Evolutionary conservation across 371 early-diverging fungal species (phyloP).

Genomic region (Lichtheimia hyalospora): DNA sequence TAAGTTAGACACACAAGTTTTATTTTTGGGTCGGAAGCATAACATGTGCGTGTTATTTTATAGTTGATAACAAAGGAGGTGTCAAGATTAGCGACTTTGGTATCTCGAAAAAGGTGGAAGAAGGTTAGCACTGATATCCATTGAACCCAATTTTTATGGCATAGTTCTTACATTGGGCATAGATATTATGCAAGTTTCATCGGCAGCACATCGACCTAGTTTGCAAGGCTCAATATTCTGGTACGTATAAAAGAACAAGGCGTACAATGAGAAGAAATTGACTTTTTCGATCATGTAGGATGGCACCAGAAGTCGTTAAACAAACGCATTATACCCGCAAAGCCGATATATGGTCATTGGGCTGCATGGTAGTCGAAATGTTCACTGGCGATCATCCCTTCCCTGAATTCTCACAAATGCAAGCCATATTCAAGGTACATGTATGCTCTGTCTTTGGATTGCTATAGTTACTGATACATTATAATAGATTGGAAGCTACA

Average conservation of each 20-base stretch:
- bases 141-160: not conserved
- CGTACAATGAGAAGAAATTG: not conserved
- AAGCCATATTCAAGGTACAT: conserved; percentile 82
- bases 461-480: not conserved
- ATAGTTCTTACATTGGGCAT: not conserved
- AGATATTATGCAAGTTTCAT: conserved; percentile 31
- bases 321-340: conserved; percentile 78
- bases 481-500: conserved; percentile 73
- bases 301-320: conserved; percentile 94
- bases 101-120: conserved; percentile 93
- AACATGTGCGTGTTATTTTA: not conserved
- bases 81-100: conserved; percentile 99
- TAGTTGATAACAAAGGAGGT: conserved; percentile 86
- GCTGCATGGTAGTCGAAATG: conserved; percentile 96
- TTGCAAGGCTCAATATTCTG: conserved; percentile 88
- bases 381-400: conserved; percentile 94
- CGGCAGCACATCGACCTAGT: conserved; percentile 65
- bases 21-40: not conserved
- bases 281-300: conserved; percentile 38
- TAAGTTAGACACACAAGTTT: conserved; percentile 12
- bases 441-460: not conserved
- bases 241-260: conserved; percentile 4
- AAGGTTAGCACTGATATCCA: conserved; percentile 40
- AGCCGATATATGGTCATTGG: conserved; percentile 88
- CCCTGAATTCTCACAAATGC: conserved; percentile 88